Evolutionary conservation across 257 asterid species (phyloP), one percentile per base, ranked within the genome.

Genomic region (Nicotiana undulata): DNA sequence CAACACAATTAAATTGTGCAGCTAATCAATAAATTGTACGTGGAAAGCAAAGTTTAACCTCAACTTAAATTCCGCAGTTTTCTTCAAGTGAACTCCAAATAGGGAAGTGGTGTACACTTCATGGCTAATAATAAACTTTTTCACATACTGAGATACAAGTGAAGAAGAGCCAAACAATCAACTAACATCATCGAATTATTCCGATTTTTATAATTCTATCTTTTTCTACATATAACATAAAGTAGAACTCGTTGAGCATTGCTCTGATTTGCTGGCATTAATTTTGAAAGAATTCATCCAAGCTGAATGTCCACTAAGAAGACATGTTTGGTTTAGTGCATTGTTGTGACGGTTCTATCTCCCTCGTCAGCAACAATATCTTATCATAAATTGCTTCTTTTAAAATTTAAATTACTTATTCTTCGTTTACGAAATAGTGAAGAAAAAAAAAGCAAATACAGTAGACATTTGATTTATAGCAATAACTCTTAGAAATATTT

Each of bases 301-400:
- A 49, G 34, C 40, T 46, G 78, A 26, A 46, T 72, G 78, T 72
- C 78, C 60, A 72, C 78, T 72, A 72, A 46, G 78, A 72, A 46
- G 5, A 46, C 32, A 72, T 72, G 4, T 72, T 72, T 46, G 34
- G 22, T 9, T 40, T 46, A 72, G 60, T 72, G 60, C 78, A 22
- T 44, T 72, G 20, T 40, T 6, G 61, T 55, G 61, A 55, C 18
- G 9, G 22, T 55, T 55, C 20, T 16, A 70, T 37, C 59, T 70
- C 20, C 40, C 24, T 46, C 24, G 78, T 72, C 78, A 44, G 78
- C 37, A 72, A 24, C 78, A 31, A 24, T 24, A 40, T 44, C 6
- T 70, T 12, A 40, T 44, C 58, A 40, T 44, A 70, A 1, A 22
- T 11, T 52, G 40, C n/a, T 17, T 26, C 78, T 49, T 15, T 46